Conservation (phyloP, 768 basidiomycete genomes). For the Rhodotorula babjevae region DNA sequence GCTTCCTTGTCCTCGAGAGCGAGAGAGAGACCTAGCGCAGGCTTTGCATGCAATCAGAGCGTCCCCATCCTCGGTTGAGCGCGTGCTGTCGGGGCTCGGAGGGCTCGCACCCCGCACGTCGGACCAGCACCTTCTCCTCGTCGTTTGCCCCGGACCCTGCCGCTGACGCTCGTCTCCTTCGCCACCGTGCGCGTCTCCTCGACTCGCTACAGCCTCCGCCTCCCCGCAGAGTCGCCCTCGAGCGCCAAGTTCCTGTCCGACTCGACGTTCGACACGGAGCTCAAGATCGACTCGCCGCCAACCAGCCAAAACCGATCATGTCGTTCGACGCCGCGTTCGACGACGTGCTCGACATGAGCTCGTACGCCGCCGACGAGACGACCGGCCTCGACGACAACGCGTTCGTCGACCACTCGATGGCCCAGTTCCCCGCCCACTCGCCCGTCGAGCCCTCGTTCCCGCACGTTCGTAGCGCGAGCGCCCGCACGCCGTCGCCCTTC, state of each 20-base stretch:
- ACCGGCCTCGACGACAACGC: background rate
- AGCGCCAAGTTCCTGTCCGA: conserved; percentile 12
- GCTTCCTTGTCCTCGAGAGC: no score
- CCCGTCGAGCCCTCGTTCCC: background rate
- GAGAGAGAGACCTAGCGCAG: no score
- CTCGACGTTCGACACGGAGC: background rate
- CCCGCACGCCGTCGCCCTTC: background rate
- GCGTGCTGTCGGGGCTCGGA: no score
- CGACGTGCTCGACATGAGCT: conserved; percentile 1
- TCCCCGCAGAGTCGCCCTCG: background rate
- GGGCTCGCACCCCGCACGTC: no score
- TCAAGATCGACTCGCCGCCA: background rate
- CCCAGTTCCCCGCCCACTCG: background rate
- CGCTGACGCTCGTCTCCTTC: no score
- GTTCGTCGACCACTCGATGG: background rate
- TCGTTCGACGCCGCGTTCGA: background rate
- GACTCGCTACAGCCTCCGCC: conserved; percentile 9
- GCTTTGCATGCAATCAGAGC: no score
- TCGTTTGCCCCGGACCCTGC: background rate
- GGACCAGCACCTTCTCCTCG: background rate
- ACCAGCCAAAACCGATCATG: background rate
- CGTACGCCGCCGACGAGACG: conserved; percentile 16
- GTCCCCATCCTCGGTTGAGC: no score
- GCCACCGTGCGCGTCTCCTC: background rate
- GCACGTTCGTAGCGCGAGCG: background rate